Evolutionary conservation across 179 eudicot species (phyloP).

Genomic region (Beta lomatogona): DNA sequence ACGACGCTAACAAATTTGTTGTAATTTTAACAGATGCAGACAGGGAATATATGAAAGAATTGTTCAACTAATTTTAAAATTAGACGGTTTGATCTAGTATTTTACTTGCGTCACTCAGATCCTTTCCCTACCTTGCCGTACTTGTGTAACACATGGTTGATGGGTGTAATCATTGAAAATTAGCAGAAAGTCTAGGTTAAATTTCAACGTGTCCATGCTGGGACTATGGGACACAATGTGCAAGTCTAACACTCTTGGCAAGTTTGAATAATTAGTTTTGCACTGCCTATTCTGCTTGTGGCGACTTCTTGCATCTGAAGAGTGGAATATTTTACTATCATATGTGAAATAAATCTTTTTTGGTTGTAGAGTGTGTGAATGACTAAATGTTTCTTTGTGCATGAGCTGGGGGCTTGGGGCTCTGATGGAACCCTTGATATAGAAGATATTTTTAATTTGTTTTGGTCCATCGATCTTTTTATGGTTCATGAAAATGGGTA

Average conservation of each 20-base stretch:
- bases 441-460: background rate
- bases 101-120: background rate
- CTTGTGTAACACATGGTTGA: too few species aligned
- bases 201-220: background rate
- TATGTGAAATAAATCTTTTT: background rate
- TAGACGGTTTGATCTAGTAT: background rate
- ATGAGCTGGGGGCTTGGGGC: background rate
- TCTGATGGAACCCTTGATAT: background rate
- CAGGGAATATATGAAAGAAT: background rate
- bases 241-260: background rate
- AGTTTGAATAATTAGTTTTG: background rate
- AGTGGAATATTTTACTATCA: background rate
- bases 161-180: background rate
- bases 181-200: background rate
- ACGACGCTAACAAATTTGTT: background rate
- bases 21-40: background rate
- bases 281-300: background rate
- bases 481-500: background rate
- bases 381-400: background rate
- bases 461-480: background rate
- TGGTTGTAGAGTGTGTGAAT: background rate
- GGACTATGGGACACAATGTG: background rate
- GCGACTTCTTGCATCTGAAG: background rate
- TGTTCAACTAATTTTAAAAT: background rate
- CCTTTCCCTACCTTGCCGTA: background rate